Percentiles rank a stretch among this genome's conserved stretches.
phyloP scores from a whole-genome alignment of 2,329 filamentous ascomycete genomes.

The Tricladium varicosporioides region DNA sequence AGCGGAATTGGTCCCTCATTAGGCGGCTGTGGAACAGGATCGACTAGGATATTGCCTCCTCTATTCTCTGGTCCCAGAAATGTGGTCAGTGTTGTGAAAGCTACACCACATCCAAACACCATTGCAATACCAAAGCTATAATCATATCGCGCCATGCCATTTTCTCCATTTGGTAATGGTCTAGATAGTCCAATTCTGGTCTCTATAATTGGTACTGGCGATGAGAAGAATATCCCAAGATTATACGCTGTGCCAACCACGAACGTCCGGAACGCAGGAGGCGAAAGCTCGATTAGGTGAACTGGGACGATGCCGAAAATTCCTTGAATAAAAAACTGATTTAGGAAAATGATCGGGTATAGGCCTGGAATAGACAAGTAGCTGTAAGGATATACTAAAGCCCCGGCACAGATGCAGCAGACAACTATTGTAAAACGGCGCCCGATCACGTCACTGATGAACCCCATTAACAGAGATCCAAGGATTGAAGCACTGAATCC shows the following conservation, averaged over 20 bases:
- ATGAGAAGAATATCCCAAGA: not conserved
- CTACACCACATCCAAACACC: not conserved
- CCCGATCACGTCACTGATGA: not conserved
- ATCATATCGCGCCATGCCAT: not conserved
- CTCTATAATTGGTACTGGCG: not conserved
- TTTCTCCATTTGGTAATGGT: not conserved
- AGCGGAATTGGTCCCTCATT: too few species aligned
- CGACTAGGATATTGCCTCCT: not conserved
- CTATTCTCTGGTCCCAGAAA: not conserved
- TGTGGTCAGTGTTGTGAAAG: not conserved
- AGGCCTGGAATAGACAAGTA: not conserved
- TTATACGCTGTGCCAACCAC: not conserved
- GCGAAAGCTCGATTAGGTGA: not conserved
- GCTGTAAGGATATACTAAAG: not conserved
- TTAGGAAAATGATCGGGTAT: not conserved
- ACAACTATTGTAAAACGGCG: not conserved
- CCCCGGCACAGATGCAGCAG: not conserved
- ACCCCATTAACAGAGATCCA: not conserved
- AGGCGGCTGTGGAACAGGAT: too few species aligned
- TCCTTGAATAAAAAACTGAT: not conserved
- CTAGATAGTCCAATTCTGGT: not conserved
- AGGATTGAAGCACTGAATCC: not conserved
- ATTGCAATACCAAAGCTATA: not conserved
- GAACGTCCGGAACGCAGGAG: not conserved
- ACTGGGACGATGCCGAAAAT: not conserved